Conservation (phyloP, 148 eudicot genomes). For the Rhododendron simsii region DNA sequence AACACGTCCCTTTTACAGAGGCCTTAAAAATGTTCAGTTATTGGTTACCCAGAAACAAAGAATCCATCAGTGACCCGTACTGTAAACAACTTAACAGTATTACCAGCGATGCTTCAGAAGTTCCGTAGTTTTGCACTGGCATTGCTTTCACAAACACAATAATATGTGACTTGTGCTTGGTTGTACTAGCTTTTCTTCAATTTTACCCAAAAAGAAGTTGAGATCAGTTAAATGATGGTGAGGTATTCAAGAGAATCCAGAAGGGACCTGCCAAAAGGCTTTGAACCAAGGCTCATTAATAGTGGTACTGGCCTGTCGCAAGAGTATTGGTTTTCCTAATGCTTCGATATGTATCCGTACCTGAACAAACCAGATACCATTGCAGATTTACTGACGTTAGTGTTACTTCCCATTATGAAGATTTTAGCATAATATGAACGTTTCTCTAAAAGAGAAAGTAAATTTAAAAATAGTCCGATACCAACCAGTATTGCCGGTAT, state of each 20-base stretch:
- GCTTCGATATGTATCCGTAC: neutral
- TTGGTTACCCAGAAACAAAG: neutral
- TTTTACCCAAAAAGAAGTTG: neutral
- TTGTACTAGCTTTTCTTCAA: neutral
- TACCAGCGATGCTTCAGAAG: too few relatives aligned
- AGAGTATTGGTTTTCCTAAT: neutral
- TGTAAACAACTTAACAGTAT: neutral
- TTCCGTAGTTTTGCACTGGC: neutral
- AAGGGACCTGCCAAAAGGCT: conserved; percentile 2
- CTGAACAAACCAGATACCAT: neutral
- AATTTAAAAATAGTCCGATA: too few relatives aligned
- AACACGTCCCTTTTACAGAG: neutral
- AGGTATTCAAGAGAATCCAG: neutral
- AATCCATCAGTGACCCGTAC: neutral
- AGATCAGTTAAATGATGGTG: neutral
- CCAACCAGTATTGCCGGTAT: neutral
- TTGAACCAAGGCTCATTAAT: neutral
- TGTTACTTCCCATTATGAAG: neutral
- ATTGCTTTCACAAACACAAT: neutral
- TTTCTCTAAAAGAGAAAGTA: too few relatives aligned
- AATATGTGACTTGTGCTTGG: too few relatives aligned
- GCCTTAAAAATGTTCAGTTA: neutral
- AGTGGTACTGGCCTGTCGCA: neutral
- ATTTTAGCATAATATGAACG: neutral
- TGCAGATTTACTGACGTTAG: too few relatives aligned